Percentiles rank a stretch among this genome's conserved stretches.
Conservation (phyloP, 2,329 filamentous ascomycete species). For the Fusarium hainanense region DNA sequence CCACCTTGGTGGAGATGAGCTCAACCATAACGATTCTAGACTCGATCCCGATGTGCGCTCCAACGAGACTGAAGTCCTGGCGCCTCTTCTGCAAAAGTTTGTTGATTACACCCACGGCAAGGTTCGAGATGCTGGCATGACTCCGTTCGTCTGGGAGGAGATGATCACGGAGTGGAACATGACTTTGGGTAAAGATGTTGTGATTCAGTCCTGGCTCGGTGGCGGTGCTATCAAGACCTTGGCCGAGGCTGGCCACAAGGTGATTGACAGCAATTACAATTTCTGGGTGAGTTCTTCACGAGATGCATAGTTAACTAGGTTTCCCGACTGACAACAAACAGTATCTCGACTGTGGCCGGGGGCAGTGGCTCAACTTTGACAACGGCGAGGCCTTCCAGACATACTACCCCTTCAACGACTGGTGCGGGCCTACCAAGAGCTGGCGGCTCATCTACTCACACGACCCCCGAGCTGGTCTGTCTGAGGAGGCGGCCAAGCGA, state of each 20-base stretch:
- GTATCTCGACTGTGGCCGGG: slow-evolving; percentile 87
- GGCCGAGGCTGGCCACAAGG: slow-evolving; percentile 73
- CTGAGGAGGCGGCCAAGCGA: slow-evolving; percentile 69
- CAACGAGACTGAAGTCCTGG: slow-evolving; percentile 71
- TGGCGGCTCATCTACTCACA: slow-evolving; percentile 86
- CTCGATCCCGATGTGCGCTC: slow-evolving; percentile 79
- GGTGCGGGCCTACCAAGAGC: slow-evolving; percentile 82
- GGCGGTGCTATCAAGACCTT: slow-evolving; percentile 69
- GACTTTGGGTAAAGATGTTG: slow-evolving; percentile 74
- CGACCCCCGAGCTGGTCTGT: slow-evolving; percentile 75
- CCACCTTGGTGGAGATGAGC: slow-evolving; percentile 89
- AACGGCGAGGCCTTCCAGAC: slow-evolving; percentile 63
- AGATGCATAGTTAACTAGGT: too few relatives aligned
- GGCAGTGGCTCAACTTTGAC: slow-evolving; percentile 79
- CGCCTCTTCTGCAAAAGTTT: slow-evolving; percentile 82
- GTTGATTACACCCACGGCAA: slow-evolving; percentile 76
- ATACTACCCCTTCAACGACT: slow-evolving; percentile 80
- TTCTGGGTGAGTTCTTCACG: slow-evolving; percentile 69
- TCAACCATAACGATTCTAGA: slow-evolving; percentile 74
- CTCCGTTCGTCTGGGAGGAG: slow-evolving; percentile 89
- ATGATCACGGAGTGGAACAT: slow-evolving; percentile 84
- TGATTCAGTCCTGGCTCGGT: slow-evolving; percentile 84
- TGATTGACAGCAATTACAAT: slow-evolving; percentile 80
- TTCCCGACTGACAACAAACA: slow-evolving; percentile 49
- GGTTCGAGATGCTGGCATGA: slow-evolving; percentile 71